Evolutionary conservation across 768 basidiomycete genomes (phyloP).

Genomic region (Russula foetens): DNA sequence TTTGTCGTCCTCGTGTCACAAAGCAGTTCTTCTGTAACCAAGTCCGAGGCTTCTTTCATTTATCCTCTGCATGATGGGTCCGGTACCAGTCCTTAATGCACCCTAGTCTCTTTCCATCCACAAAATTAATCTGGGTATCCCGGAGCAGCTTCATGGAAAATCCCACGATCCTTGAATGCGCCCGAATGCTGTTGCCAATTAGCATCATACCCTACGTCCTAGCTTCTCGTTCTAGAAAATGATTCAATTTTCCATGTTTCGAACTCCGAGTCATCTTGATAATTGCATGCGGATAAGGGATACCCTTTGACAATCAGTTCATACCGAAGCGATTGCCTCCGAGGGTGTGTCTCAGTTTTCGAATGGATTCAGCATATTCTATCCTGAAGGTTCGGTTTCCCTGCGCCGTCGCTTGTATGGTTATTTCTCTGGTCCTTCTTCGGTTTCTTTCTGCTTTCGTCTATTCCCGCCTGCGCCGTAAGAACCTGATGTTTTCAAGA

Average conservation of each 20-base stretch:
- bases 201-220: not conserved
- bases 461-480: not conserved
- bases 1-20: not conserved
- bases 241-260: not conserved
- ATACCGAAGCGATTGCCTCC: not conserved
- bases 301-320: not conserved
- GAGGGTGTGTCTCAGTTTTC: not conserved
- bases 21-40: not conserved
- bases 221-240: not conserved
- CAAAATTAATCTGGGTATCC: not conserved
- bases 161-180: not conserved
- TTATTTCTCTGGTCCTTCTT: no score
- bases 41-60: not conserved
- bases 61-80: not conserved
- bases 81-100: not conserved
- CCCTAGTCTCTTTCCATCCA: not conserved
- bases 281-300: not conserved
- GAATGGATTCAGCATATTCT: not conserved
- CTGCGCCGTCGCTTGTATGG: not conserved
- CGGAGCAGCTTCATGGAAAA: not conserved
- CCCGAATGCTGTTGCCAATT: not conserved
- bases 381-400: not conserved
- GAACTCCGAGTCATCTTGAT: constrained; percentile 1
- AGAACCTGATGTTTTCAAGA: not conserved
- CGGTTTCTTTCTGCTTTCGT: not conserved